Evolutionary conservation across 2,329 filamentous ascomycete genomes (phyloP).

Genomic region (Tolypocladium endophyticum): DNA sequence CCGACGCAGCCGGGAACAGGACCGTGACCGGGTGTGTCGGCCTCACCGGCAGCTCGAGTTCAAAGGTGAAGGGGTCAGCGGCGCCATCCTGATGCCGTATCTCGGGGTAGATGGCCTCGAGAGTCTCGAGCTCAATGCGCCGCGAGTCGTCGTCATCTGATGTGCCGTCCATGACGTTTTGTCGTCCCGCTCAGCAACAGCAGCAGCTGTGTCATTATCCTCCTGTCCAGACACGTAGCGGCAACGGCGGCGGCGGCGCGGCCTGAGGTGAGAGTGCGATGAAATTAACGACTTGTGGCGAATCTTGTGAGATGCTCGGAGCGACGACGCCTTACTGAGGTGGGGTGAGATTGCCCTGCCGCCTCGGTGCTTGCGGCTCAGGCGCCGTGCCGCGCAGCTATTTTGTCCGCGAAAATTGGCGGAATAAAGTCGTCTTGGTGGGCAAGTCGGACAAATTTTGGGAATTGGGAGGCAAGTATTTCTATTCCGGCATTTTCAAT

Average conservation of each 20-base stretch:
- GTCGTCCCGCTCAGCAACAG: not conserved
- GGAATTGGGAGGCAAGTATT: not conserved
- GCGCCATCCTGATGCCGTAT: constrained; percentile 31
- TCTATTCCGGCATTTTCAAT: not conserved
- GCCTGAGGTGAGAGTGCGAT: not conserved
- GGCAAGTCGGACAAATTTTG: not conserved
- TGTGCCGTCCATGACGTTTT: constrained; percentile 25
- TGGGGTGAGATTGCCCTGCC: not conserved
- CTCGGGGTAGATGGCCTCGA: constrained; percentile 59
- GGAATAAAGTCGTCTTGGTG: not conserved
- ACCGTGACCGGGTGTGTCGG: constrained; percentile 45
- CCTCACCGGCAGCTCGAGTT: constrained; percentile 47
- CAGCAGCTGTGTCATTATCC: constrained; percentile 2
- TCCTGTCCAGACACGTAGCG: not conserved
- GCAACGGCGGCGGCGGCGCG: not conserved
- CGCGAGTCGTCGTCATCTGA: constrained; percentile 46
- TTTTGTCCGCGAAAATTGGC: not conserved
- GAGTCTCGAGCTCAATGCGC: constrained; percentile 46
- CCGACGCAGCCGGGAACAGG: constrained; percentile 38
- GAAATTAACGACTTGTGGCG: not conserved
- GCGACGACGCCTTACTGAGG: not conserved
- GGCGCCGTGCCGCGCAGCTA: not conserved
- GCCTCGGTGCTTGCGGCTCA: not conserved
- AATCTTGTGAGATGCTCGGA: not conserved
- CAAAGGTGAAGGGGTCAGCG: constrained; percentile 33